phyloP scores from a whole-genome alignment of 139 green algal species.

The Ettlia oleoabundans region DNA sequence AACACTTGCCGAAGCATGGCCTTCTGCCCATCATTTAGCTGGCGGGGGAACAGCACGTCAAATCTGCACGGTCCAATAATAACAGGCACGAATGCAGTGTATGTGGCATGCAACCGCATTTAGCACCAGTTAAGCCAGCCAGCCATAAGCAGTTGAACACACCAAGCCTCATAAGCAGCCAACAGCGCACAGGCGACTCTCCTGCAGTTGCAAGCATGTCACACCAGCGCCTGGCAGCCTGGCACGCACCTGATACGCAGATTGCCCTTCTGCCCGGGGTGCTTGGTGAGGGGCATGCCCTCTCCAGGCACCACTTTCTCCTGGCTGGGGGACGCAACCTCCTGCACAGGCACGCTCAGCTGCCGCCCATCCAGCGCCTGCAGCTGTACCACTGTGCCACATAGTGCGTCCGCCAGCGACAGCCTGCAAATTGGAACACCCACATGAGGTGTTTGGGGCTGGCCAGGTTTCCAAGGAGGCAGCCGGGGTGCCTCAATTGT shows the following conservation, averaged over 20 bases:
- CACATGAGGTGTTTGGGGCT: too few relatives aligned
- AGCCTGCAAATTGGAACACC: constrained; percentile 27
- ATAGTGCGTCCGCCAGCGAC: constrained; percentile 66
- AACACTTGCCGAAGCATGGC: constrained; percentile 38
- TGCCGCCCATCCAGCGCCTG: constrained; percentile 66
- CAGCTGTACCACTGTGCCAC: constrained; percentile 45
- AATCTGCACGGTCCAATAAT: constrained; percentile 61
- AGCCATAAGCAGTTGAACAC: too few relatives aligned
- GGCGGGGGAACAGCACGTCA: constrained; percentile 50
- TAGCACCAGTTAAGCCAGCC: too few relatives aligned
- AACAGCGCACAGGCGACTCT: too few relatives aligned
- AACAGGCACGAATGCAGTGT: too few relatives aligned
- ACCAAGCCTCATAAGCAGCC: too few relatives aligned
- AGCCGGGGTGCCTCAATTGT: not conserved
- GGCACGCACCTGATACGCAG: constrained; percentile 62
- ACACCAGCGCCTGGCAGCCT: too few relatives aligned
- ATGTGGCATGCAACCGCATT: too few relatives aligned
- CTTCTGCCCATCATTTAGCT: constrained; percentile 52
- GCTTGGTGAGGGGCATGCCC: constrained; percentile 87
- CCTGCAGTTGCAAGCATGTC: too few relatives aligned
- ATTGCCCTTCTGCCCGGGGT: constrained; percentile 71
- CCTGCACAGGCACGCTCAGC: constrained; percentile 50
- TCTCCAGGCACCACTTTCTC: constrained; percentile 60
- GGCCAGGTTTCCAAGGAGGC: not conserved
- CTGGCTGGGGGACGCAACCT: constrained; percentile 2